phyloP scores from a whole-genome alignment of 2,329 filamentous ascomycete genomes.

The Clonostachys rhizophaga region DNA sequence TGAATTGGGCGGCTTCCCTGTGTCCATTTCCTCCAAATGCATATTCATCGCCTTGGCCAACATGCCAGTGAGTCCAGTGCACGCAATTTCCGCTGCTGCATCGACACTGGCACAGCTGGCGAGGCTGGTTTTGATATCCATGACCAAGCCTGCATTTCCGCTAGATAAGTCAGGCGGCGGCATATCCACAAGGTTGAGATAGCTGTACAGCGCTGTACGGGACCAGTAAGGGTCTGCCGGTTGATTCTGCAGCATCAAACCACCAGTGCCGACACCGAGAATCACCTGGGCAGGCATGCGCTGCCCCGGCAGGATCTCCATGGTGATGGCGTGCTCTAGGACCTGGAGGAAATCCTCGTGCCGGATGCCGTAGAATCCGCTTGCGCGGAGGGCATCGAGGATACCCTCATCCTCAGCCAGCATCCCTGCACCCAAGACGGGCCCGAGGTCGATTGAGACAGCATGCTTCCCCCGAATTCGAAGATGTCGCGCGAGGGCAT shows the following conservation, averaged over 20 bases:
- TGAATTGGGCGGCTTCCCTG: conserved; percentile 27
- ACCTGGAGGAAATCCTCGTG: conserved; percentile 43
- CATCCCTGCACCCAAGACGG: conserved; percentile 50
- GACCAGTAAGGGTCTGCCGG: conserved; percentile 51
- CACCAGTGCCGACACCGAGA: conserved; percentile 50
- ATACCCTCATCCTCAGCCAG: conserved; percentile 41
- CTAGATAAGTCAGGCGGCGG: conserved; percentile 18
- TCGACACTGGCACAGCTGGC: conserved; percentile 14
- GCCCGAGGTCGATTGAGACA: conserved; percentile 44
- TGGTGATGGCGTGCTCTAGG: conserved; percentile 38
- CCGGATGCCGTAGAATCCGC: conserved; percentile 49
- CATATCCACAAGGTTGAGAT: conserved; percentile 43
- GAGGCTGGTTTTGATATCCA: conserved; percentile 24
- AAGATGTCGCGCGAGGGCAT: conserved; percentile 35
- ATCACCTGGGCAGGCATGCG: conserved; percentile 39
- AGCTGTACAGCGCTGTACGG: conserved; percentile 39
- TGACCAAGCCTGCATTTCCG: conserved; percentile 3
- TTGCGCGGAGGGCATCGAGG: conserved; percentile 40
- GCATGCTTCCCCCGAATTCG: conserved; percentile 24
- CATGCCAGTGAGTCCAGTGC: conserved; percentile 29
- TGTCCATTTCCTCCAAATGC: conserved; percentile 37
- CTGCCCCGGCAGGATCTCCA: conserved; percentile 15
- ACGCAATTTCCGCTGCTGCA: conserved; percentile 25
- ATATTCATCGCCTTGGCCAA: conserved; percentile 39
- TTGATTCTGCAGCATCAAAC: conserved; percentile 45